phyloP scores from a whole-genome alignment of 2,329 filamentous ascomycete genomes.

The Thermoascus crustaceus region DNA sequence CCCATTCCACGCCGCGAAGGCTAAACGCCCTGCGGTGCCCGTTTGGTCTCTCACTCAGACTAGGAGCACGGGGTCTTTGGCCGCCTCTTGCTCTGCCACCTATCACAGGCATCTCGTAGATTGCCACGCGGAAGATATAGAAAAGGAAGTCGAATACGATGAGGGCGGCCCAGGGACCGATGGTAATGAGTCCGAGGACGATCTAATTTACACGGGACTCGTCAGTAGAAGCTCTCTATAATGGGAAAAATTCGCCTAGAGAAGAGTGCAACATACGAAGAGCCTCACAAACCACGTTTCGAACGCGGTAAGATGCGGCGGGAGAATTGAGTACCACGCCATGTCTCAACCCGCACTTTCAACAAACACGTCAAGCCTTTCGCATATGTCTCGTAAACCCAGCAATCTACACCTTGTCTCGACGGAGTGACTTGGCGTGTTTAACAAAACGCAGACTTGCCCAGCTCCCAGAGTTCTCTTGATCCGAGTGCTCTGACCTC shows the following conservation, averaged over 20 bases:
- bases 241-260: neutral
- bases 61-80: constrained; percentile 53
- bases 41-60: constrained; percentile 30
- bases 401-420: neutral
- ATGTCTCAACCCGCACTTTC: constrained; percentile 30
- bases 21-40: constrained; percentile 17
- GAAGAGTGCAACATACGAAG: constrained; percentile 45
- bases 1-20: constrained; percentile 7
- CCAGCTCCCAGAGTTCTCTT: neutral
- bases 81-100: constrained; percentile 55
- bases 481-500: neutral
- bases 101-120: constrained; percentile 52
- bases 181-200: constrained; percentile 50
- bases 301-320: constrained; percentile 47
- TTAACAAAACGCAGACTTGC: too few species aligned
- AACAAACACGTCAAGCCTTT: neutral
- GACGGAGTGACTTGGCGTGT: neutral
- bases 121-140: constrained; percentile 51
- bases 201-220: constrained; percentile 39
- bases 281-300: constrained; percentile 56
- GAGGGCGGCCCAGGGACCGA: constrained; percentile 55
- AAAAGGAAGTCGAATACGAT: constrained; percentile 57
- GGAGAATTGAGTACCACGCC: constrained; percentile 59
- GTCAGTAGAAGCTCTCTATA: constrained; percentile 6
- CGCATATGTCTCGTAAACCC: neutral